Evolutionary conservation across 768 basidiomycete genomes (phyloP).

Genomic region (Coprinellus aureogranulatus): DNA sequence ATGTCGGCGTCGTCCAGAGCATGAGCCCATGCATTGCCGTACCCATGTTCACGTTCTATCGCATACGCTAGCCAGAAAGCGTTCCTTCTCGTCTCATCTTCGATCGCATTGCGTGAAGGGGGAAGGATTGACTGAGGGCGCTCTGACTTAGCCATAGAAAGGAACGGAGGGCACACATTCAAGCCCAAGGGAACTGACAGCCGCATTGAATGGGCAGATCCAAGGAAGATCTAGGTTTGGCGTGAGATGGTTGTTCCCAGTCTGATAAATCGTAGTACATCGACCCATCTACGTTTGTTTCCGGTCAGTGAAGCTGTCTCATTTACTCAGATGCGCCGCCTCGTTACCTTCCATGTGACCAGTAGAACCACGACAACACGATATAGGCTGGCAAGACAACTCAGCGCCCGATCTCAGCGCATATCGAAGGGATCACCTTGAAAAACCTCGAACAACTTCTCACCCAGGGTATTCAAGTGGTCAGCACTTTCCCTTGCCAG

Average conservation of each 20-base stretch:
- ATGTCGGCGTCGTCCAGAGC: slow-evolving; percentile 73
- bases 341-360: slow-evolving; percentile 69
- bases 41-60: slow-evolving; percentile 63
- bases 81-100: slow-evolving; percentile 72
- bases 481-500: slow-evolving; percentile 52
- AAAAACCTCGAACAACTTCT: slow-evolving; percentile 54
- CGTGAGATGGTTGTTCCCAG: slow-evolving; percentile 2
- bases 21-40: slow-evolving; percentile 69
- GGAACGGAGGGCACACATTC: slow-evolving; percentile 66
- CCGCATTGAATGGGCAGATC: slow-evolving; percentile 56
- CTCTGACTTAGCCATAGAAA: slow-evolving; percentile 58
- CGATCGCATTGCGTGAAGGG: slow-evolving; percentile 57
- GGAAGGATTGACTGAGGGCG: slow-evolving; percentile 59
- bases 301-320: slow-evolving; percentile 10
- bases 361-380: slow-evolving; percentile 70
- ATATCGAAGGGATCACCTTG: slow-evolving; percentile 45
- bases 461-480: slow-evolving; percentile 46
- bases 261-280: slow-evolving; percentile 40
- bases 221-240: slow-evolving; percentile 52
- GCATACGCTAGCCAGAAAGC: slow-evolving; percentile 74
- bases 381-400: slow-evolving; percentile 45
- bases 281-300: slow-evolving; percentile 60
- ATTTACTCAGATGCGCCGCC: too few species aligned
- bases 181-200: slow-evolving; percentile 63
- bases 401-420: not conserved